Percentiles rank a stretch among this genome's conserved stretches.
phyloP scores from a whole-genome alignment of 257 asterid genomes.

The Buddleja alternifolia region DNA sequence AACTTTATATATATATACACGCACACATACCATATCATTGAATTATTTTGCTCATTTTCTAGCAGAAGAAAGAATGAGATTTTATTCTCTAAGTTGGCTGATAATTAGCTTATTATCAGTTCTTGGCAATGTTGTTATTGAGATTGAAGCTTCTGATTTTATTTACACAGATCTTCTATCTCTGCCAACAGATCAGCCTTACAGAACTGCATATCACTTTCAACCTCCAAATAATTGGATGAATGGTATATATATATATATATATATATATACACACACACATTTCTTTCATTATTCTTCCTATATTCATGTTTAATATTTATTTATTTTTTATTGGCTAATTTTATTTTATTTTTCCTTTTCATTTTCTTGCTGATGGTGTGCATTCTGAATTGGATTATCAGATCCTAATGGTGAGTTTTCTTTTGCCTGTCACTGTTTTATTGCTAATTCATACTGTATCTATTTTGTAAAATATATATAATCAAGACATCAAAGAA shows the following conservation, averaged over 20 bases:
- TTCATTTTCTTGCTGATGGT: background rate
- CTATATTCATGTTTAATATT: background rate
- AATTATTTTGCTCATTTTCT: conserved; percentile 4
- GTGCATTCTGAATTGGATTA: conserved; percentile 18
- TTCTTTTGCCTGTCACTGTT: no score
- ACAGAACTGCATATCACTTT: conserved; percentile 63
- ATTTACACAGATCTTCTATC: conserved; percentile 3
- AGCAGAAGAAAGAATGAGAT: conserved; percentile 21
- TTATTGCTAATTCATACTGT: no score
- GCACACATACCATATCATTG: background rate
- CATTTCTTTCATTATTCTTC: background rate
- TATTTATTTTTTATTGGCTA: background rate
- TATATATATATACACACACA: no score
- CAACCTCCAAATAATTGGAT: conserved; percentile 68
- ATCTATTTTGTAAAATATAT: no score
- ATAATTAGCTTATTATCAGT: conserved; percentile 3
- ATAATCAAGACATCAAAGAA: no score
- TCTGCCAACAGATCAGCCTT: conserved; percentile 28
- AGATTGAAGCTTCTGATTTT: background rate
- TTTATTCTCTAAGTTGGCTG: conserved; percentile 18
- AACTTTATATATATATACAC: background rate
- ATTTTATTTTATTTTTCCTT: background rate
- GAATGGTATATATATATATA: conserved; percentile 42
- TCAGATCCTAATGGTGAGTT: conserved; percentile 45
- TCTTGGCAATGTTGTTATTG: no score